Base-by-base conservation (phyloP, 768 basidiomycete genomes). In the Psilocybe tampanensis region DNA sequence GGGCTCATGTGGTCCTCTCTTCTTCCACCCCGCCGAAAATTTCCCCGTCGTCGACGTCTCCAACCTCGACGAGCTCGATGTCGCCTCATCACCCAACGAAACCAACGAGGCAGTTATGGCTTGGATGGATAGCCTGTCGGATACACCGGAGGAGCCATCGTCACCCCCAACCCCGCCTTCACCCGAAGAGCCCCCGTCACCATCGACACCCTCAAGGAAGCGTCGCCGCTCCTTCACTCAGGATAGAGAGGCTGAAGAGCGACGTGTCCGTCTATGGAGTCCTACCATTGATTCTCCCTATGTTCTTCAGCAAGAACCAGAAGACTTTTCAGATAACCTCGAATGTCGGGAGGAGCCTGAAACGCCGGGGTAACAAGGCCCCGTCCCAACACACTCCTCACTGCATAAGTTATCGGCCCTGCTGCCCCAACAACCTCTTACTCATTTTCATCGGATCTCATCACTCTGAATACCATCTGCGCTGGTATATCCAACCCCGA, bases 81-180 rank as follows among this genome's bases (percentile, higher is more conserved):
- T 76, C 44, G 67, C 68, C 19, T 71, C 70, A 22, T 71, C 67
- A 41, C 52, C 60, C 23, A 66, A 64, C 44, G 51, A 66, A 47
- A 65, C 61, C 45, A 63, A 58, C 21, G 66, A 66, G 49, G 62
- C 60, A 39, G 70, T 72, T 24, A 53, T 64, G 43, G 64, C 71
- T 52, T 84, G 83, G 83, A 71, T 76, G 22, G 75, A 74, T 51
- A 70, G 72, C 43, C 76, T 83, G 23, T 67, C 65, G 41, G 64
- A 62, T 36, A 67, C 65, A 48, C 54, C 47, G 36, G 55, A 55
- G 47, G 39, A 42, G 22, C 29, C 41, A 17, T 36, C 33, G 33
- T 34, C 51, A 24, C 49, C 61, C 42, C 58, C 66, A 8, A 47
- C 57, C 15, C 21, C 47, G 15, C 47, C n/a, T n/a, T n/a, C 49